Evolutionary conservation across 1,139 yeast species (phyloP).

Genomic region (Sugiyamaella japonica): DNA sequence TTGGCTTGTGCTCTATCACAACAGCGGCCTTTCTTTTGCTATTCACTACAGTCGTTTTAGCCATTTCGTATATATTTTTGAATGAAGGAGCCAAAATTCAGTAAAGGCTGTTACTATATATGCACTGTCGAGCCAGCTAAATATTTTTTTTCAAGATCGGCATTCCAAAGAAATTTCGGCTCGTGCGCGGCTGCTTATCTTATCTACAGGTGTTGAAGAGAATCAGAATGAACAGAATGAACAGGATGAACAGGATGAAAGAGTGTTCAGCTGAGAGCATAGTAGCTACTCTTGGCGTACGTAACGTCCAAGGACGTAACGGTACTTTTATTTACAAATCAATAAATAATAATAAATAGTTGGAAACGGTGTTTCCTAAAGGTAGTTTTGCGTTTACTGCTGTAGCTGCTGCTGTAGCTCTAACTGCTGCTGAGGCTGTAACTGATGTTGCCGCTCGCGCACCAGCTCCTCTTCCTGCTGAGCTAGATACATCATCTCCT

Average conservation of each 20-base stretch:
- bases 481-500: slow-evolving; percentile 23
- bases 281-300: too few relatives aligned
- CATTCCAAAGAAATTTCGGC: neutral
- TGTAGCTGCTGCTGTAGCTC: too few relatives aligned
- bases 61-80: neutral
- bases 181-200: slow-evolving; percentile 5
- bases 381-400: too few relatives aligned
- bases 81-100: too few relatives aligned
- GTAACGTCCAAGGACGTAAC: too few relatives aligned
- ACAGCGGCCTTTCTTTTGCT: slow-evolving; percentile 15
- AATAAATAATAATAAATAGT: neutral
- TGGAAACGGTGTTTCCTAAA: neutral
- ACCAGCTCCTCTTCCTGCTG: neutral
- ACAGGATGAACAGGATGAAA: too few relatives aligned
- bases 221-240: too few relatives aligned
- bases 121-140: neutral
- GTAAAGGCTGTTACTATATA: neutral
- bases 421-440: slow-evolving; percentile 3
- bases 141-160: slow-evolving; percentile 2
- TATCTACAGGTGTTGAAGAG: too few relatives aligned
- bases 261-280: too few relatives aligned
- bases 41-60: slow-evolving; percentile 8
- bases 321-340: neutral
- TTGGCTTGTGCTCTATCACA: slow-evolving; percentile 6
- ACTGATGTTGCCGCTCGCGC: neutral